A percentile compares a stretch with the other conserved stretches of the same genome.
These are phyloP conservation scores for Colletotrichum sp. DNA, from an alignment of 2,329 filamentous ascomycete species.

Conservation along the genomic window DNA sequence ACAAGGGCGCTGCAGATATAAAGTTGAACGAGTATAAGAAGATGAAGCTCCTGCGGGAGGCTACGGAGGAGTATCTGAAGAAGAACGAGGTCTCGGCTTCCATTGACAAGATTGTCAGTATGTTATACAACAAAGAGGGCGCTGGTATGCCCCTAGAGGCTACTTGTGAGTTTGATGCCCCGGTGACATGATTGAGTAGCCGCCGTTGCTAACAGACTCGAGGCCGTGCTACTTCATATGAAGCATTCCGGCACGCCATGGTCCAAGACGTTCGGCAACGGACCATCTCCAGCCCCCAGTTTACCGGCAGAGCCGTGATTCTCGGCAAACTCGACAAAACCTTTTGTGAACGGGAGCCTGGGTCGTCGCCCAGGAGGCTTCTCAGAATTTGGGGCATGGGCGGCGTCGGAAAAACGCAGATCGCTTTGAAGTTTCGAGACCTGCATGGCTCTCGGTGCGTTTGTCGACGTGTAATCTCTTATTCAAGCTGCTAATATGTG, in stretches of 20 bases:
- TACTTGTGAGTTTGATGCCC: conserved; percentile 20
- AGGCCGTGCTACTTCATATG: conserved; percentile 5
- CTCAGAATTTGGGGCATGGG: conserved; percentile 32
- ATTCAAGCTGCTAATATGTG: neutral
- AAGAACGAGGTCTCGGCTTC: neutral
- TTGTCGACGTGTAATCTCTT: neutral
- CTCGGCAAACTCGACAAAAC: conserved; percentile 23
- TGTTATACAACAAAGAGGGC: conserved; percentile 10
- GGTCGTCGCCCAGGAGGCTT: conserved; percentile 14
- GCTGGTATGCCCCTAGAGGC: conserved; percentile 24
- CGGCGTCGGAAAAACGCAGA: conserved; percentile 36
- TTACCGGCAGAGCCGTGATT: conserved; percentile 30
- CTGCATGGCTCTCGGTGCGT: conserved; percentile 21
- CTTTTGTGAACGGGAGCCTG: conserved; percentile 11
- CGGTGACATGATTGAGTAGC: neutral
- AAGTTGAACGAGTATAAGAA: conserved; percentile 29
- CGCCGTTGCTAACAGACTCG: no score
- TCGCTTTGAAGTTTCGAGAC: conserved; percentile 30
- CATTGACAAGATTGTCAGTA: conserved; percentile 26
- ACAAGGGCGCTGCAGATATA: conserved; percentile 26
- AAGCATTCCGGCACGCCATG: neutral
- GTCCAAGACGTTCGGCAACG: neutral
- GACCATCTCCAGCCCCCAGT: neutral
- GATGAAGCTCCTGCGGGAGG: conserved; percentile 25
- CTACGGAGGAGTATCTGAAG: conserved; percentile 28